A percentile compares a stretch with the other conserved stretches of the same genome.
Conservation (phyloP, 129 eudicot species). For the Apium graveolens region DNA sequence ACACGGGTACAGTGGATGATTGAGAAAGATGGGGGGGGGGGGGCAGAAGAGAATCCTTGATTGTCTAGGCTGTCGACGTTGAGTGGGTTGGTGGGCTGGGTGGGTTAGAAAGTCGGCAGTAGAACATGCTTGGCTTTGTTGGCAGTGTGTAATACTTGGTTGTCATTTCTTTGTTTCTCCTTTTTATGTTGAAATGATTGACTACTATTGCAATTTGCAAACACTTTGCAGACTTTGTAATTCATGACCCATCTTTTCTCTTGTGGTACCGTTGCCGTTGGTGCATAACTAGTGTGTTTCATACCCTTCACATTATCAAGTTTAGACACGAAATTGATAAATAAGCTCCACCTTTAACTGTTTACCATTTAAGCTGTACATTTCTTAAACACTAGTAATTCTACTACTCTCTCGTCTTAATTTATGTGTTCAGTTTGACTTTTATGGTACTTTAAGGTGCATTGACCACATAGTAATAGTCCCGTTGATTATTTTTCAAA, state of each 20-base stretch:
- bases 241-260: not conserved
- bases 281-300: not conserved
- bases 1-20: not conserved
- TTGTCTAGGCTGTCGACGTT: not conserved
- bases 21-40: too few species aligned
- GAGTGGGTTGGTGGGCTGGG: conserved; percentile 1
- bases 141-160: conserved; percentile 6
- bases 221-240: not conserved
- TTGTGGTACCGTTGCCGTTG: not conserved
- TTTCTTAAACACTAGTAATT: too few species aligned
- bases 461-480: too few species aligned
- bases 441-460: too few species aligned
- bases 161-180: not conserved
- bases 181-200: not conserved
- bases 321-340: too few species aligned
- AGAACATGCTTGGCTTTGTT: not conserved
- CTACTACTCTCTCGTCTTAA: too few species aligned
- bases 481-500: too few species aligned
- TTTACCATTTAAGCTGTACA: too few species aligned
- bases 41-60: not conserved
- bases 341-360: too few species aligned
- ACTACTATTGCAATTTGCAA: too few species aligned
- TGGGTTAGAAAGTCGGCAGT: not conserved
- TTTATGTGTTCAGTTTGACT: too few species aligned
- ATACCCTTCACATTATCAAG: not conserved